Evolutionary conservation across 768 basidiomycete genomes (phyloP), one percentile per base, ranked within the genome.

Genomic region (Candolleomyces eurysporus): DNA sequence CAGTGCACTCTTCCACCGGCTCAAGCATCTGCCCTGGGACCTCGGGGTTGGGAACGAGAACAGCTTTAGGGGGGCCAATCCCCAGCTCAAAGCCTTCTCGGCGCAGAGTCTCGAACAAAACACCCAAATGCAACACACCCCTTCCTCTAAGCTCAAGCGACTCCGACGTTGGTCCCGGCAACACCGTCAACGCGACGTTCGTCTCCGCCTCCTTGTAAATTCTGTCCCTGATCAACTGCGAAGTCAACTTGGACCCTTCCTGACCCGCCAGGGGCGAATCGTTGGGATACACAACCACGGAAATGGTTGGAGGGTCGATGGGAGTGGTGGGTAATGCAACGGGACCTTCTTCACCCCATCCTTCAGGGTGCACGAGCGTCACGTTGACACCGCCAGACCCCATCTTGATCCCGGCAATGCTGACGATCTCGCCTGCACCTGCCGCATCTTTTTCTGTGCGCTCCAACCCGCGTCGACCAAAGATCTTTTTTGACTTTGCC

Each of bases 271-370:
- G 72, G 2, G 81, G 80, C 8, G 78, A 79, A 61, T 81, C 79
- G 63, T 83, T 82, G 54, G 81, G 76, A 61, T 80, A 74, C 2
- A 83, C 69, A 54, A 78, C 73, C 64, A 81, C 76, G 21, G 79
- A 80, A 62, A 83, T 82, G 7, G 80, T 83, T 0, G 80, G 81
- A 0, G 81, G 80, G 67, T 82, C 80, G 32, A 83, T 83, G 36
- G 80, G 81, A 0, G 80, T 81, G 2, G 80, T 74, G 70, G 71
- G 61, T n/a, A 26, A 49, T 26, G 19, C 71, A 26, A 75, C 64
- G 0, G 78, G 78, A 0, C 78, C 78, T 45, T 72, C 48, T 6
- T 73, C 71, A 16, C 74, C 74, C 79, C 80, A 82, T 14, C 78
- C 79, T 21, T 80, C 79, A 0, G 76, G 71, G 52, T 78, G 73